A percentile compares a stretch with the other conserved stretches of the same genome.
Conservation (phyloP, 1,284 basidiomycete genomes). For the Sanghuangporus sanghuang region DNA sequence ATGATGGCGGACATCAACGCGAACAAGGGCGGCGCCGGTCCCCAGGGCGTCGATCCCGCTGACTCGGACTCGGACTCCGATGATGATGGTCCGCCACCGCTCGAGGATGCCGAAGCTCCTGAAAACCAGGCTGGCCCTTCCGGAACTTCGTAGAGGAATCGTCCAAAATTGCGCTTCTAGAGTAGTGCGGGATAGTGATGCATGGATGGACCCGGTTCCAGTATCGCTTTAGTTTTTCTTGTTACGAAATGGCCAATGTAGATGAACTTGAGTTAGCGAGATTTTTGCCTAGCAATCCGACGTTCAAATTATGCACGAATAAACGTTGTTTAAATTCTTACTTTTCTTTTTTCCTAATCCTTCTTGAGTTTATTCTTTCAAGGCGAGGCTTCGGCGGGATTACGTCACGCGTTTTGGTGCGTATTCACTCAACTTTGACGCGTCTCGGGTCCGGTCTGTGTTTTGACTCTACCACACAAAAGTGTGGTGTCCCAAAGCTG, state of each 20-base stretch:
- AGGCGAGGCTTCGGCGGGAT: not conserved
- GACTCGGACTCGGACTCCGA: conserved; percentile 49
- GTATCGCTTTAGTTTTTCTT: not conserved
- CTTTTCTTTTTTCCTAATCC: too few species aligned
- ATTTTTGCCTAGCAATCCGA: not conserved
- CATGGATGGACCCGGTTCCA: not conserved
- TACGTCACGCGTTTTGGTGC: not conserved
- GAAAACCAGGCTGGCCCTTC: not conserved
- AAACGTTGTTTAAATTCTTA: not conserved
- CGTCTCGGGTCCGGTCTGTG: not conserved
- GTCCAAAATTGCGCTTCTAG: not conserved
- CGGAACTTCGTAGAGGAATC: conserved; percentile 8
- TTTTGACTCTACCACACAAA: too few species aligned
- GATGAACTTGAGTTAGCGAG: not conserved
- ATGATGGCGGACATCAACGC: conserved; percentile 64
- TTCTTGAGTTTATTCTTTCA: too few species aligned
- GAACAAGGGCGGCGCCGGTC: conserved; percentile 31
- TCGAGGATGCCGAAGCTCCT: conserved; percentile 51
- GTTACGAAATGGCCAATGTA: not conserved
- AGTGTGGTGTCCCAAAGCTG: too few species aligned
- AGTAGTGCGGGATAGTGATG: not conserved
- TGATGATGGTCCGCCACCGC: conserved; percentile 64
- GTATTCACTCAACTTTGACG: not conserved
- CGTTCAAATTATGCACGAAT: not conserved
- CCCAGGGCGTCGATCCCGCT: conserved; percentile 34